Evolutionary conservation across 2,329 filamentous ascomycete species (phyloP), one percentile per base, ranked within the genome.

Genomic region (Fusarium scirpi): DNA sequence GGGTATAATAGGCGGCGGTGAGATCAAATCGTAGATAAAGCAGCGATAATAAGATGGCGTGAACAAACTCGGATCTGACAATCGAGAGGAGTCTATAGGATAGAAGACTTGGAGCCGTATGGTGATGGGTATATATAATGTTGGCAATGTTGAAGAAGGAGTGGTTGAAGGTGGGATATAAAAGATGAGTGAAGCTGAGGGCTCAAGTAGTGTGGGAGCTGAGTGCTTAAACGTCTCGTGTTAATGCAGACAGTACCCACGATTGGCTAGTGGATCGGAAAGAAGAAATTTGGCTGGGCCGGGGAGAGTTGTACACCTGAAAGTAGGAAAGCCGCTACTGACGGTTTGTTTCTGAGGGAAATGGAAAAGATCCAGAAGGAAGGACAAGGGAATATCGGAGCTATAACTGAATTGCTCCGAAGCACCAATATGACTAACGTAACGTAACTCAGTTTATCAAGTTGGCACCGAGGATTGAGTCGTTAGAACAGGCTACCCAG

Each of bases 251-350:
- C 49, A 32, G 51, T 59, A 58, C 62, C 63, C 57, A 66, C 44
- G 49, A 71, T 69, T 53, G 65, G 34, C 59, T 60, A 58, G 67
- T 73, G 70, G 70, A 71, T 69, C 70, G 55, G 49, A 45, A 57
- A 67, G 56, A 57, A 64, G 54, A 59, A 62, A 59, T 68, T 67
- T 67, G 65, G 54, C 58, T 69, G 56, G 58, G 51, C 58, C 54
- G 56, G 67, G 64, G 67, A 60, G 45, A 20, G 45, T 29, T 56
- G 43, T 51, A 40, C 46, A 40, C 43, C 48, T 59, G 34, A 41
- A 46, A 54, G 40, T 25, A 56, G 29, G 40, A 63, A 55, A 22
- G 52, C 41, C 38, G 55, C 45, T 43, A 44, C 41, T 24, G 56
- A 38, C 32, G 34, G 44, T 25, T 29, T 38, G 34, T 38, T 45